Percentiles rank a stretch among this genome's conserved stretches.
These are phyloP conservation scores for Cantharellus anzutake DNA, from an alignment of 768 basidiomycete genomes.

Conservation along the genomic window DNA sequence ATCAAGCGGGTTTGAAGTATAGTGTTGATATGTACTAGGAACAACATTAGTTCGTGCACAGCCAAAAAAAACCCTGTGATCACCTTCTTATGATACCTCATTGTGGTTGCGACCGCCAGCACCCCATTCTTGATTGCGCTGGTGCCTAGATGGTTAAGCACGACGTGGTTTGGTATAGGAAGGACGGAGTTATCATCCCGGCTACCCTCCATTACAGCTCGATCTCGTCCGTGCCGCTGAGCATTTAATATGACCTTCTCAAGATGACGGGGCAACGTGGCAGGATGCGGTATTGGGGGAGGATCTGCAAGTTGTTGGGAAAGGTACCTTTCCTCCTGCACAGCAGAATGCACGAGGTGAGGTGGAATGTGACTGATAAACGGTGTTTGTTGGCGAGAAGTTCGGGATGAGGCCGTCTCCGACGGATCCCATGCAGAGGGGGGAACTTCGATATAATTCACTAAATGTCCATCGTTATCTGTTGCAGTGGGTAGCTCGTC, in stretches of 20 bases:
- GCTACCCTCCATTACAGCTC: slow-evolving; percentile 9
- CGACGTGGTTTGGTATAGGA: slow-evolving; percentile 84
- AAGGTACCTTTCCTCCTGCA: slow-evolving; percentile 66
- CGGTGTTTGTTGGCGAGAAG: slow-evolving; percentile 16
- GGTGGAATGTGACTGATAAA: slow-evolving; percentile 74
- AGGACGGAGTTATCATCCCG: slow-evolving; percentile 76
- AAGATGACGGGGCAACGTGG: slow-evolving; percentile 71
- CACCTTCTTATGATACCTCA: slow-evolving; percentile 82
- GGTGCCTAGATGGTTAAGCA: slow-evolving; percentile 85
- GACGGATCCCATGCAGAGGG: slow-evolving; percentile 4
- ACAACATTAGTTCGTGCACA: background rate
- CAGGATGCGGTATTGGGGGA: slow-evolving; percentile 75
- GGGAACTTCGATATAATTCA: slow-evolving; percentile 14
- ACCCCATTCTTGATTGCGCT: slow-evolving; percentile 91
- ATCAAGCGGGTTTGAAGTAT: slow-evolving; percentile 43
- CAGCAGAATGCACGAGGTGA: slow-evolving; percentile 60
- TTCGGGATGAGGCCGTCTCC: background rate
- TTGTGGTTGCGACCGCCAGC: slow-evolving; percentile 80
- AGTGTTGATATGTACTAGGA: slow-evolving; percentile 66
- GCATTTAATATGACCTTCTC: slow-evolving; percentile 84
- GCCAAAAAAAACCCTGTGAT: background rate
- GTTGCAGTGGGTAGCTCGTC: slow-evolving; percentile 13
- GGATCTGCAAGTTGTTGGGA: slow-evolving; percentile 20
- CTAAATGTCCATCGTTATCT: slow-evolving; percentile 12
- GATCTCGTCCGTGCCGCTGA: slow-evolving; percentile 13